phyloP scores from a whole-genome alignment of 179 eudicot genomes.

The Silene coronaria region DNA sequence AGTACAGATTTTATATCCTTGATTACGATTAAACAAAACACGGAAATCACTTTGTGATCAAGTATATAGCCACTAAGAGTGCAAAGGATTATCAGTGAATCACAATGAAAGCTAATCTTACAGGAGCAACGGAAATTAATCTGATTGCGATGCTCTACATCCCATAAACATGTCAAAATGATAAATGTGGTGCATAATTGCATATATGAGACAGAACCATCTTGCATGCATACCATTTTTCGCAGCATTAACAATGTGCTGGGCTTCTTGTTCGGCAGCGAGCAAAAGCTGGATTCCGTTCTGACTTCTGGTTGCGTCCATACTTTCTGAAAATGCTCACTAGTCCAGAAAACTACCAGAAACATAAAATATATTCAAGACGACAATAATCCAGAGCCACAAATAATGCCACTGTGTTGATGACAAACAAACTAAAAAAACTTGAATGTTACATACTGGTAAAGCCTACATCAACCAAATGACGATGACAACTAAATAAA shows the following conservation, averaged over 20 bases:
- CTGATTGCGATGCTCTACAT: background rate
- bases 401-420: background rate
- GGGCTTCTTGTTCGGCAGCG: conserved; percentile 98
- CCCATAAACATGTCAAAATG: background rate
- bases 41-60: background rate
- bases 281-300: conserved; percentile 84
- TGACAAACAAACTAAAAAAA: background rate
- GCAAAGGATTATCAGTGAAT: background rate
- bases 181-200: no score
- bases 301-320: conserved; percentile 70
- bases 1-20: background rate
- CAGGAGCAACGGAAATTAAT: background rate
- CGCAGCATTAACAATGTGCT: conserved; percentile 81
- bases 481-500: background rate
- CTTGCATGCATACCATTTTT: conserved; percentile 42
- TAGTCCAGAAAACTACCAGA: conserved; percentile 13
- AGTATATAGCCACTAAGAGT: background rate
- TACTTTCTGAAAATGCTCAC: conserved; percentile 24
- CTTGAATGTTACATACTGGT: background rate
- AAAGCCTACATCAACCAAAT: background rate
- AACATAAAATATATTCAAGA: background rate
- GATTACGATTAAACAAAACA: background rate
- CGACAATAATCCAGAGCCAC: background rate
- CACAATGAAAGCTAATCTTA: background rate
- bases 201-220: background rate